These are phyloP conservation scores for Aeminium ludgeri DNA, from an alignment of 495 filamentous ascomycete species.

Conservation along the genomic window DNA sequence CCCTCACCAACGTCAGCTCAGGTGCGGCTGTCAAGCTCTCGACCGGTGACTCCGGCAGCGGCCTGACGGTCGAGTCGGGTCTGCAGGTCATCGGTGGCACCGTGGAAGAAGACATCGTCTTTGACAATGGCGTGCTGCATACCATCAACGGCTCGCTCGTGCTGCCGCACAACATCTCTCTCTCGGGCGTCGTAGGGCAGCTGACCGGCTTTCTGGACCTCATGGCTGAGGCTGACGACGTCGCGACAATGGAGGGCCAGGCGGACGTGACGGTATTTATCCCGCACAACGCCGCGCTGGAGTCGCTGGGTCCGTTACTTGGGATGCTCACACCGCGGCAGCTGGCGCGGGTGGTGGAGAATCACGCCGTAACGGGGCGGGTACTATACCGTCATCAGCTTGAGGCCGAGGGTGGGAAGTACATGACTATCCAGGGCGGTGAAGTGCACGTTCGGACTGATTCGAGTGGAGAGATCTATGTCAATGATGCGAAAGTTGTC, in stretches of 20 bases:
- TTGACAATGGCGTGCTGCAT: slow-evolving; percentile 1
- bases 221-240: background rate
- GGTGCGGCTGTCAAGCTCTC: slow-evolving; percentile 2
- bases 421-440: too few relatives aligned
- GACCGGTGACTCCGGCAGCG: background rate
- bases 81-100: slow-evolving; percentile 2
- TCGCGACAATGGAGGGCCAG: background rate
- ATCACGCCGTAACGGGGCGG: background rate
- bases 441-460: too few relatives aligned
- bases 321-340: background rate
- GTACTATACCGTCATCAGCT: background rate
- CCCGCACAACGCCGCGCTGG: background rate
- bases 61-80: background rate
- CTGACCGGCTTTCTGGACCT: background rate
- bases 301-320: background rate
- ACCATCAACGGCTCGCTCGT: slow-evolving; percentile 2
- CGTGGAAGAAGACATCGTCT: background rate
- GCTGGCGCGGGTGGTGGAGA: background rate
- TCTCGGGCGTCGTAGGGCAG: background rate
- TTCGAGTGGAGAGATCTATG: background rate
- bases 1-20: background rate
- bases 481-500: background rate
- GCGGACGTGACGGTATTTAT: slow-evolving; percentile 1
- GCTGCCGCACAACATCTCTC: slow-evolving; percentile 2
- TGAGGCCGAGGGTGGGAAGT: background rate